These are phyloP conservation scores for Phaeosphaeria sp. DNA, from an alignment of 2,329 filamentous ascomycete genomes.

Conservation along the genomic window DNA sequence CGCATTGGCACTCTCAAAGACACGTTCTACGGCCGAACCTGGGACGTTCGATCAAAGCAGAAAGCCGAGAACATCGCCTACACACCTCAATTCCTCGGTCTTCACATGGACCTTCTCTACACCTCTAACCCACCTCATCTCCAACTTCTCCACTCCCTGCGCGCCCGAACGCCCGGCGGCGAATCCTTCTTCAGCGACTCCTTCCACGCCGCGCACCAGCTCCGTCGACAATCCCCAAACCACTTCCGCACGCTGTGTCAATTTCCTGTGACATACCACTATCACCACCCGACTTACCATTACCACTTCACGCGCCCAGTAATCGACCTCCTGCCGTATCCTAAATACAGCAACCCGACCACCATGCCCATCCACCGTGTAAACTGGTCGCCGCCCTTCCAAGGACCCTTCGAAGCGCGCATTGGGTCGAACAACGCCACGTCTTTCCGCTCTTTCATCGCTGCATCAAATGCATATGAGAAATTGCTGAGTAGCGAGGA, in stretches of 20 bases:
- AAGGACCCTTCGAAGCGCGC: conserved; percentile 60
- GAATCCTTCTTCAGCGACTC: conserved; percentile 87
- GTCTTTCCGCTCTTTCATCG: conserved; percentile 38
- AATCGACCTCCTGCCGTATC: conserved; percentile 53
- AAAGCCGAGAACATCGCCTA: conserved; percentile 90
- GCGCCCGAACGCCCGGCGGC: conserved; percentile 80
- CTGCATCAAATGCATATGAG: conserved; percentile 64
- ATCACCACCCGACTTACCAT: conserved; percentile 66
- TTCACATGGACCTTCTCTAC: conserved; percentile 95
- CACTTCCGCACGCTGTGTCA: conserved; percentile 53
- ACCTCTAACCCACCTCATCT: conserved; percentile 78
- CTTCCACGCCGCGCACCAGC: conserved; percentile 64
- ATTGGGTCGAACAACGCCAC: conserved; percentile 38
- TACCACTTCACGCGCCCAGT: conserved; percentile 68
- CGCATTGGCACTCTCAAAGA: conserved; percentile 81
- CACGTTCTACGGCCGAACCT: conserved; percentile 90
- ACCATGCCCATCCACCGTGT: conserved; percentile 52
- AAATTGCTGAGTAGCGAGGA: conserved; percentile 62
- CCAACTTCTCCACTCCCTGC: conserved; percentile 88
- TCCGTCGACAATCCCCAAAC: conserved; percentile 18
- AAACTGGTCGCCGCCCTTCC: conserved; percentile 83
- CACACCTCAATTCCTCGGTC: conserved; percentile 79
- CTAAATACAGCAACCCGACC: conserved; percentile 35
- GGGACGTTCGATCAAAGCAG: conserved; percentile 84
- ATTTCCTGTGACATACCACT: conserved; percentile 67